A percentile compares a stretch with the other conserved stretches of the same genome.
Conservation (phyloP, 2,329 filamentous ascomycete genomes). For the Penicillium sp. region DNA sequence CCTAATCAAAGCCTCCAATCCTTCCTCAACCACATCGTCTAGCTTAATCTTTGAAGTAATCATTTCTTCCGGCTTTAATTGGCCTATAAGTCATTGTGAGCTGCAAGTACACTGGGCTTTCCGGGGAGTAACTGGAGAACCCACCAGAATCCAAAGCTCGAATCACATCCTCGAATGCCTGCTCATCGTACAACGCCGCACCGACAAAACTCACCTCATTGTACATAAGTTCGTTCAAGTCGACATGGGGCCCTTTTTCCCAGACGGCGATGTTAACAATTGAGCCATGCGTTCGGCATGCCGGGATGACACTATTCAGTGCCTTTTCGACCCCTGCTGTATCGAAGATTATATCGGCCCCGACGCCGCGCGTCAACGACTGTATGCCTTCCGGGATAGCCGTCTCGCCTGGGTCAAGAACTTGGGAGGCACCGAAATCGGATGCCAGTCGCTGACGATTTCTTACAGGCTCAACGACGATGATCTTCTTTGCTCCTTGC, state of each 20-base stretch:
- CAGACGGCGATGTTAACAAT: slow-evolving; percentile 68
- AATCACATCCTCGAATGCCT: slow-evolving; percentile 64
- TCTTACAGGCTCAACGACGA: slow-evolving; percentile 61
- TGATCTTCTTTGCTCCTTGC: slow-evolving; percentile 58
- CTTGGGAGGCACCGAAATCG: slow-evolving; percentile 60
- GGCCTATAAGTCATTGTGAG: slow-evolving; percentile 46
- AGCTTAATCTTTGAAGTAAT: slow-evolving; percentile 63
- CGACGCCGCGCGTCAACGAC: slow-evolving; percentile 52
- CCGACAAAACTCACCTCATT: slow-evolving; percentile 58
- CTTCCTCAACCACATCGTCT: slow-evolving; percentile 60
- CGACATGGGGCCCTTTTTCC: slow-evolving; percentile 59
- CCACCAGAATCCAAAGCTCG: slow-evolving; percentile 44
- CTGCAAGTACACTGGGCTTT: not conserved
- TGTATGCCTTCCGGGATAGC: slow-evolving; percentile 53
- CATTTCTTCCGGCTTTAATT: slow-evolving; percentile 60
- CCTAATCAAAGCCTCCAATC: slow-evolving; percentile 60
- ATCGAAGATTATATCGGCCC: slow-evolving; percentile 65
- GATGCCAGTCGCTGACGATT: slow-evolving; percentile 48
- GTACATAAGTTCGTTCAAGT: slow-evolving; percentile 60
- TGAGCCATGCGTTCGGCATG: slow-evolving; percentile 58
- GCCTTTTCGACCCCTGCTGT: slow-evolving; percentile 62
- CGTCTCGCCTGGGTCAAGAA: slow-evolving; percentile 55
- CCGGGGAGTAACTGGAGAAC: not conserved
- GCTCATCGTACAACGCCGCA: slow-evolving; percentile 53
- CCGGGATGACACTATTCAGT: slow-evolving; percentile 50